Evolutionary conservation across 352 stramenopile genomes (phyloP).

Genomic region (Phytophthora pistaciae): DNA sequence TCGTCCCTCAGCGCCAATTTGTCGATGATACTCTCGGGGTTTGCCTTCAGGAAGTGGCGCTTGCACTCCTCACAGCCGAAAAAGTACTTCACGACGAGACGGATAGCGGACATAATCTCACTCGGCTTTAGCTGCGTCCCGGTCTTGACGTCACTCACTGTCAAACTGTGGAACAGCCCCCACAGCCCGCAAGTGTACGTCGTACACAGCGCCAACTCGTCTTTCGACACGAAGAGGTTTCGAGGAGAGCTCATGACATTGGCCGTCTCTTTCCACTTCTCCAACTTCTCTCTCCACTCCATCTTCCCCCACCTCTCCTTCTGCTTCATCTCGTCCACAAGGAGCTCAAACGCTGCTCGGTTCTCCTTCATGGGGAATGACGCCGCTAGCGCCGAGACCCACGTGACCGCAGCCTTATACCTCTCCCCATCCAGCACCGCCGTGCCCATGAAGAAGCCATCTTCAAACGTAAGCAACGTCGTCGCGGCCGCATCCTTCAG

Average conservation of each 20-base stretch:
- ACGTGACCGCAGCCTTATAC: conserved; percentile 67
- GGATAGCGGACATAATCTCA: conserved; percentile 64
- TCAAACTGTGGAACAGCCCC: conserved; percentile 82
- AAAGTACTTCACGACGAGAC: conserved; percentile 76
- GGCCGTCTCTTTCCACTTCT: conserved; percentile 59
- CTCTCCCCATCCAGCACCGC: conserved; percentile 58
- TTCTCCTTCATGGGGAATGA: conserved; percentile 77
- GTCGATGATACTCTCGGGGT: conserved; percentile 57
- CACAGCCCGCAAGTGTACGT: conserved; percentile 86
- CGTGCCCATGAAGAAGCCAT: conserved; percentile 73
- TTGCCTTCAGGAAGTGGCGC: conserved; percentile 72
- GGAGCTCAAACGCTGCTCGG: conserved; percentile 50
- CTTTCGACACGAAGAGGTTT: conserved; percentile 60
- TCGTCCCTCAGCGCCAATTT: conserved; percentile 47
- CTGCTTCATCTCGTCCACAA: conserved; percentile 47
- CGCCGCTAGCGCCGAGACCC: conserved; percentile 56
- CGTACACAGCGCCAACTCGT: conserved; percentile 60
- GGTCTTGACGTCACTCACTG: conserved; percentile 37
- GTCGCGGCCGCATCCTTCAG: conserved; percentile 70
- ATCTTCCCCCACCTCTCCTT: conserved; percentile 48
- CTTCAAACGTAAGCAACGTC: conserved; percentile 70
- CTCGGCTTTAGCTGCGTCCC: conserved; percentile 45
- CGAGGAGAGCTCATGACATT: conserved; percentile 61
- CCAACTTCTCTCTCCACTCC: conserved; percentile 63
- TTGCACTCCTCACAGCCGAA: conserved; percentile 82